Evolutionary conservation across 2,329 filamentous ascomycete species (phyloP).

Genomic region (Pyricularia sp.): DNA sequence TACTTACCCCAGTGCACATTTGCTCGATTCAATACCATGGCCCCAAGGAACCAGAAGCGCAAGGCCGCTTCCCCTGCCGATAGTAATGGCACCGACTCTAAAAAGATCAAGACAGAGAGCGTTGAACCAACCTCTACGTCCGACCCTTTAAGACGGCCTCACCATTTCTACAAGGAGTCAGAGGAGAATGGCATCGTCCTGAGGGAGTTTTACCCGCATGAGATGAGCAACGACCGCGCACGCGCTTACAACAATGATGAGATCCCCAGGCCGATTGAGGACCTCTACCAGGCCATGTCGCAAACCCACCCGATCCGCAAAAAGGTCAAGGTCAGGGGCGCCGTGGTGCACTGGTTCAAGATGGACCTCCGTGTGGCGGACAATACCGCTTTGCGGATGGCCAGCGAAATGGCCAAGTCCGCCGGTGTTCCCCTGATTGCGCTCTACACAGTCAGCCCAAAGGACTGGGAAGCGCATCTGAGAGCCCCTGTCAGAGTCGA

Average conservation of each 20-base stretch:
- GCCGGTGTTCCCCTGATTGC: slow-evolving; percentile 51
- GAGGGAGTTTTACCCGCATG: slow-evolving; percentile 67
- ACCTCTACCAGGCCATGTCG: slow-evolving; percentile 45
- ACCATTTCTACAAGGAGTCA: slow-evolving; percentile 30
- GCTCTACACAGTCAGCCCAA: slow-evolving; percentile 67
- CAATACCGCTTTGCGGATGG: slow-evolving; percentile 57
- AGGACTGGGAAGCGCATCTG: slow-evolving; percentile 74
- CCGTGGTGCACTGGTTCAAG: slow-evolving; percentile 86
- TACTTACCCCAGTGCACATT: too few species aligned
- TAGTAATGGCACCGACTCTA: slow-evolving; percentile 9
- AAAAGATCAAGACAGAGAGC: slow-evolving; percentile 9
- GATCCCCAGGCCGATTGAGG: slow-evolving; percentile 60
- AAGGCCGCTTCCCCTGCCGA: slow-evolving; percentile 11
- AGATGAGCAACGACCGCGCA: slow-evolving; percentile 74
- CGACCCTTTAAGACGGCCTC: slow-evolving; percentile 28
- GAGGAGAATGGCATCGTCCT: slow-evolving; percentile 50
- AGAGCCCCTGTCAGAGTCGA: slow-evolving; percentile 63
- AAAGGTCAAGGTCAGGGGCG: slow-evolving; percentile 37
- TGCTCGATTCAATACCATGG: slow-evolving; percentile 11
- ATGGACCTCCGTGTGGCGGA: slow-evolving; percentile 62
- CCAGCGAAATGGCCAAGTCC: slow-evolving; percentile 36
- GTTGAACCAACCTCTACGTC: background rate
- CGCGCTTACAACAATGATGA: slow-evolving; percentile 57
- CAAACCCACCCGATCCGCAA: slow-evolving; percentile 44
- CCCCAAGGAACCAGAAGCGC: slow-evolving; percentile 15